Evolutionary conservation across 2,329 filamentous ascomycete species (phyloP), one percentile per base, ranked within the genome.

Genomic region (Colletotrichum paranaense): DNA sequence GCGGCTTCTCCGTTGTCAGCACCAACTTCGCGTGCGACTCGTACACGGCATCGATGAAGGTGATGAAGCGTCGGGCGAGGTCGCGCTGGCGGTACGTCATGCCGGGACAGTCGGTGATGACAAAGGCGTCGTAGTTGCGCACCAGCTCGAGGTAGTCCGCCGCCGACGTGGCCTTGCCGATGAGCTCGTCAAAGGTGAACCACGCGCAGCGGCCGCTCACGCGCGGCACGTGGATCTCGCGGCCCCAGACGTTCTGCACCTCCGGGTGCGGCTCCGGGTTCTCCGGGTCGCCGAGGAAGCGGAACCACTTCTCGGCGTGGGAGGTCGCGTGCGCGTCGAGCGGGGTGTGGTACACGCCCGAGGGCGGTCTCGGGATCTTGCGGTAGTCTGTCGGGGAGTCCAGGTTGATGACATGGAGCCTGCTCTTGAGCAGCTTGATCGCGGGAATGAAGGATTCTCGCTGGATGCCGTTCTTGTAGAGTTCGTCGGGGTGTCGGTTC

Each of bases 401-500:
- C 72, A 99, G 92, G 83, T 98, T 98, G 78, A 99, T 94, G 60
- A 98, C 94, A 67, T 94, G 92, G 9, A 99, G 89, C 2, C 92
- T 91, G 52, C 88, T 90, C 82, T 98, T 96, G 57, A 99, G 91
- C 4, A 99, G 92, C 75, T 95, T 93, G 80, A 99, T 99, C 76
- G 96, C 97, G 0, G 97, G 97, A 63, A 99, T 90, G 81, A 99
- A 99, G 7, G 94, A 97, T 77, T 97, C 93, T 72, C 97, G 92
- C 84, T 99, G 97, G 76, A 99, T 96, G 68, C 97, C 97, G 81
- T 99, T 99, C 83, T 97, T 98, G 88, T 99, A 99, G 8, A 99
- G 89, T 73, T 99, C 96, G 79, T 97, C 92, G 0, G 97, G 97
- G 78, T 98, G 95, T n/a, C 97, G 90, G 83, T 99, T 99, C 8